Percentiles rank a stretch among this genome's conserved stretches.
These are phyloP conservation scores for Annulohypoxylon stygium DNA, from an alignment of 495 filamentous ascomycete genomes.

Conservation along the genomic window DNA sequence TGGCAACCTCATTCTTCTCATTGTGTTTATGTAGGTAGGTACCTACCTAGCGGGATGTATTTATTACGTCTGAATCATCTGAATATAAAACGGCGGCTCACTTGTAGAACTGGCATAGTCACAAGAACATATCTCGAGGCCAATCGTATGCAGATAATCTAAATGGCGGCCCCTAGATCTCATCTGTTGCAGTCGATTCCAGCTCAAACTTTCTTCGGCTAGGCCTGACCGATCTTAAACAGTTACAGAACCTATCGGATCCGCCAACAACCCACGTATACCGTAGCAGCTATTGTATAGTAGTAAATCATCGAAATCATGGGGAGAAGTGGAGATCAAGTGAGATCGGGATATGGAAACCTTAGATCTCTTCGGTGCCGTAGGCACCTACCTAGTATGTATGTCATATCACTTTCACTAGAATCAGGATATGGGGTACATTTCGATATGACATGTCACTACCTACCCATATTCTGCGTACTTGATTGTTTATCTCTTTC, in stretches of 20 bases:
- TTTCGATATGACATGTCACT: not conserved
- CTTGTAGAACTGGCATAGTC: not conserved
- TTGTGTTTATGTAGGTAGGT: not conserved
- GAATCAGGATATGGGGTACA: not conserved
- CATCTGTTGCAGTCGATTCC: not conserved
- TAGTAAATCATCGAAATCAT: not conserved
- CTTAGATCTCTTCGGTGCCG: not conserved
- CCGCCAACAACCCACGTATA: not conserved
- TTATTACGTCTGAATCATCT: not conserved
- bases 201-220: not conserved
- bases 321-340: not conserved
- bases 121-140: not conserved
- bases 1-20: not conserved
- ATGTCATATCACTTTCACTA: not conserved
- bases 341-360: not conserved
- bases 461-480: not conserved
- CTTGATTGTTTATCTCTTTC: not conserved
- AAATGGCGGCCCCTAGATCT: not conserved
- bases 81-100: not conserved
- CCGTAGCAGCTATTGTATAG: not conserved
- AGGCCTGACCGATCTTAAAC: not conserved
- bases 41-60: not conserved
- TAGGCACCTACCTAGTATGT: not conserved
- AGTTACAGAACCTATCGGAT: not conserved
- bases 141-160: not conserved